phyloP scores from a whole-genome alignment of 805 yeast genomes.

The Yarrowia porcina region DNA sequence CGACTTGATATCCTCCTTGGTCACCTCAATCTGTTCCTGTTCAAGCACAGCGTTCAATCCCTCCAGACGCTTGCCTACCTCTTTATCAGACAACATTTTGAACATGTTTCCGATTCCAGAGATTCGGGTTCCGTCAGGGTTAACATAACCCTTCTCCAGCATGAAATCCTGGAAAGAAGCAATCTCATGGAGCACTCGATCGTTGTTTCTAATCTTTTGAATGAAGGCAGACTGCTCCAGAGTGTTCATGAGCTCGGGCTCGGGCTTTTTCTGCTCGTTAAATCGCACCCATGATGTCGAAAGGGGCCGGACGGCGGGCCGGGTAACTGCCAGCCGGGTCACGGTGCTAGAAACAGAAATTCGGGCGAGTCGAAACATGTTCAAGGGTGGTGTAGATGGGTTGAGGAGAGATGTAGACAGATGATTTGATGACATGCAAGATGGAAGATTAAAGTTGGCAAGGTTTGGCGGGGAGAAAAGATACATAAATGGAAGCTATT shows the following conservation, averaged over 20 bases:
- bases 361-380: slow-evolving; percentile 20
- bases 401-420: too few species aligned
- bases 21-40: slow-evolving; percentile 30
- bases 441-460: too few species aligned
- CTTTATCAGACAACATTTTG: slow-evolving; percentile 35
- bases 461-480: too few species aligned
- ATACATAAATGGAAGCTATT: too few species aligned
- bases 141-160: slow-evolving; percentile 22
- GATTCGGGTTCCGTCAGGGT: slow-evolving; percentile 11
- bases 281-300: not conserved
- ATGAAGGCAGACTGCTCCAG: slow-evolving; percentile 6
- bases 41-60: slow-evolving; percentile 25
- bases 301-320: not conserved
- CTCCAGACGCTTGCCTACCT: slow-evolving; percentile 33
- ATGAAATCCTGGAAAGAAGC: slow-evolving; percentile 22
- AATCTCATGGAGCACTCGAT: slow-evolving; percentile 18
- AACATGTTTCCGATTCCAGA: slow-evolving; percentile 31
- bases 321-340: not conserved
- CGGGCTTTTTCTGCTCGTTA: slow-evolving; percentile 11
- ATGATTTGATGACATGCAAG: too few species aligned
- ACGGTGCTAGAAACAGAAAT: not conserved
- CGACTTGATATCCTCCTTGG: slow-evolving; percentile 29
- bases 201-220: slow-evolving; percentile 6
- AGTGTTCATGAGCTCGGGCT: slow-evolving; percentile 5
- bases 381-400: not conserved